These are phyloP conservation scores for Actinomortierella wolfii DNA, from an alignment of 371 early-diverging fungal species.

Conservation along the genomic window DNA sequence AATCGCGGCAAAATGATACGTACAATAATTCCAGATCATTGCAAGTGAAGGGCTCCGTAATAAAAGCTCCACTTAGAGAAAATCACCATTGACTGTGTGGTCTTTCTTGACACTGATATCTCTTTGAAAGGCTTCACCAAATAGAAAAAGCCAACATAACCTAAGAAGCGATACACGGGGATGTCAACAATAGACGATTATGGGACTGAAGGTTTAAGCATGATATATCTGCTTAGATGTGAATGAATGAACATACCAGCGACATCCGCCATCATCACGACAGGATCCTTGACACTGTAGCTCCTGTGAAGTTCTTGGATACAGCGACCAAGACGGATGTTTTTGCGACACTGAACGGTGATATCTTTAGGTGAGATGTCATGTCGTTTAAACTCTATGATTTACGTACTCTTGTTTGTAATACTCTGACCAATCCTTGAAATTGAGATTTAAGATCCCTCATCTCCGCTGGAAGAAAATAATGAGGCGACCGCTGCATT, in stretches of 20 bases:
- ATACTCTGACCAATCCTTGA: too few species aligned
- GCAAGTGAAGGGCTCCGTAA: too few species aligned
- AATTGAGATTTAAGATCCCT: too few species aligned
- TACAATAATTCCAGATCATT: too few species aligned
- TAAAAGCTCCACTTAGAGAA: too few species aligned
- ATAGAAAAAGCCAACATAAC: conserved; percentile 4
- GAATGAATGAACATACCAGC: conserved; percentile 12
- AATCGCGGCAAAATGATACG: too few species aligned
- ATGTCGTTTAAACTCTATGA: conserved; percentile 11
- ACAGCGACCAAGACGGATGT: conserved; percentile 14
- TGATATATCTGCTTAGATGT: too few species aligned
- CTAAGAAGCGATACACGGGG: not conserved
- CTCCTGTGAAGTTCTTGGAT: conserved; percentile 4
- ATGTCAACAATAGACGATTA: not conserved
- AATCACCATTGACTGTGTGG: too few species aligned
- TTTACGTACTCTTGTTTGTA: too few species aligned
- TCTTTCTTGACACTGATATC: conserved; percentile 1
- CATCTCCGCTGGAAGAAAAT: too few species aligned
- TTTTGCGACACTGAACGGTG: conserved; percentile 12
- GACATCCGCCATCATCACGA: conserved; percentile 12
- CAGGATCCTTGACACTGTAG: not conserved
- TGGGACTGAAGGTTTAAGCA: too few species aligned
- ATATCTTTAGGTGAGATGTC: conserved; percentile 8
- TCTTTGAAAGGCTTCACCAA: conserved; percentile 6
- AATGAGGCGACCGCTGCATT: too few species aligned